Percentiles rank a stretch among this genome's conserved stretches.
phyloP scores from a whole-genome alignment of 345 rosid species.

The Citropsis articulata region DNA sequence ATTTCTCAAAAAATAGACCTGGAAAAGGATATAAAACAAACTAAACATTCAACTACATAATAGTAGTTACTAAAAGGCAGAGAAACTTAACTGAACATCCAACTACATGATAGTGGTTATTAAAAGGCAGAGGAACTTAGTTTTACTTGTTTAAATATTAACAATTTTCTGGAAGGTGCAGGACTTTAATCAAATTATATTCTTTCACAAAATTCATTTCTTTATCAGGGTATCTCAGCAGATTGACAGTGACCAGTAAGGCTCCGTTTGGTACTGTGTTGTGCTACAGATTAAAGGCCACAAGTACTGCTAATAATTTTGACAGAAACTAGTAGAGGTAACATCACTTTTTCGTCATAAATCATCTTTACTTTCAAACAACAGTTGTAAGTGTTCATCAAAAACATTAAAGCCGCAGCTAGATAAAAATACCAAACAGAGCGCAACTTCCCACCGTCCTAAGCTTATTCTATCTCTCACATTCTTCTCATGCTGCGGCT shows the following conservation, averaged over 20 bases:
- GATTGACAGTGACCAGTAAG: not conserved
- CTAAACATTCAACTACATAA: not conserved
- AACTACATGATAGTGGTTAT: not conserved
- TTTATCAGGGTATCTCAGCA: not conserved
- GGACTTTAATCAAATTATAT: not conserved
- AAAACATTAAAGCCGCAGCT: too few species aligned
- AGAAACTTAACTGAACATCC: not conserved
- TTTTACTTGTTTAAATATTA: not conserved
- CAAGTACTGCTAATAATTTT: not conserved
- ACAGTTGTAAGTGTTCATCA: too few species aligned
- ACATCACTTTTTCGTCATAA: too few species aligned
- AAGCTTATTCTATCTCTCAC: too few species aligned
- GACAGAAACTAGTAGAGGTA: too few species aligned
- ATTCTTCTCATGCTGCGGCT: not conserved
- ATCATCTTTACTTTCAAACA: too few species aligned
- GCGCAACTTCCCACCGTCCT: not conserved
- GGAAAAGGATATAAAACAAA: conserved; percentile 5
- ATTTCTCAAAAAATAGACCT: conserved; percentile 33
- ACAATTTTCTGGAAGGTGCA: not conserved
- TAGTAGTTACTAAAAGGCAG: not conserved
- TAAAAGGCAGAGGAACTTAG: not conserved
- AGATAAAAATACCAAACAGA: not conserved
- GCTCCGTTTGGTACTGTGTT: too few species aligned
- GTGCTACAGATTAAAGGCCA: too few species aligned
- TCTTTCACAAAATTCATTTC: not conserved